Evolutionary conservation across 257 asterid genomes (phyloP), one percentile per base, ranked within the genome.

Genomic region (Eustoma russellianum): DNA sequence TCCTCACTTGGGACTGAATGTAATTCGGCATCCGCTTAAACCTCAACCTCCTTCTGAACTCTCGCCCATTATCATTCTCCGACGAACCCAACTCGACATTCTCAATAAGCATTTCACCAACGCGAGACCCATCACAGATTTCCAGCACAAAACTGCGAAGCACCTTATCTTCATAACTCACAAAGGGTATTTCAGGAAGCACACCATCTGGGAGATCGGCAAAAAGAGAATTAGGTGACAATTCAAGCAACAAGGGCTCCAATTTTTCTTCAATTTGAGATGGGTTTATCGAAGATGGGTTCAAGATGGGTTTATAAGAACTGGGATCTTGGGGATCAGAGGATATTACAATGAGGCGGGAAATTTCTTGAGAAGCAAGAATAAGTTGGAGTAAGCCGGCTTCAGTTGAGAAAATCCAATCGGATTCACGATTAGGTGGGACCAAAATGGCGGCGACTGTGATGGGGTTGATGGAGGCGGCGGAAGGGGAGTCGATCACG

Each of bases 11-110:
- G 34, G 86, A 63, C 46, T 90, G 98, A 50, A 90, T 78, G 16
- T 83, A 74, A 78, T 86, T 82, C 5, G 98, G 96, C 96, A 70
- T 90, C 66, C 98, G 56, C 76, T 80, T 86, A 52, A 83, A 90
- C 83, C 98, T 82, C 77, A 90, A 53, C 63, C 98, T 80, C 78
- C 98, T 78, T 76, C 93, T 76, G 56, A 73, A 80, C 77, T 80
- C 95, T 33, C 18, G 64, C 16, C 41, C 77, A 1, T 63, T 68
- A 65, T 67, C 64, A 30, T 14, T 57, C 10, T 40, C 56, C 43
- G 12, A 38, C 17, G 5, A 49, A 59, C 70, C 73, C 78, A 83
- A 65, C 70, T 78, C 82, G 34, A 90, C 96, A 63, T 86, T 77
- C 63, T 86, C 98, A 6, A 86, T 41, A 69, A 86, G 9, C 75